A percentile compares a stretch with the other conserved stretches of the same genome.
Evolutionary conservation across 2,329 filamentous ascomycete species (phyloP).

Genomic region (Nemania serpens): DNA sequence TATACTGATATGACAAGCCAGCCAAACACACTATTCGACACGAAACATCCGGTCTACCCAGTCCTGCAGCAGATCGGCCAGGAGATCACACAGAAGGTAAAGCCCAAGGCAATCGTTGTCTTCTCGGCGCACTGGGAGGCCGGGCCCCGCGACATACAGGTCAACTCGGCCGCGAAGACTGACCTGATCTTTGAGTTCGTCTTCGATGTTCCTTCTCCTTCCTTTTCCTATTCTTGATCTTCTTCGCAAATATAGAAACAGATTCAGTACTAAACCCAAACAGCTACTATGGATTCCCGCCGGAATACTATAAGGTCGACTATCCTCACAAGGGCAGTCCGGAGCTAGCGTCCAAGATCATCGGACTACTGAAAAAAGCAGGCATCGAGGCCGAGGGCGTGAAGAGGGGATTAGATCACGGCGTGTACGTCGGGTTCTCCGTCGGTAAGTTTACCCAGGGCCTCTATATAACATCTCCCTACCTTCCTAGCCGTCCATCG

Average conservation of each 20-base stretch:
- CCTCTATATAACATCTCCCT: neutral
- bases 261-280: slow-evolving; percentile 11
- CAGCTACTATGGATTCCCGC: slow-evolving; percentile 73
- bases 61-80: slow-evolving; percentile 67
- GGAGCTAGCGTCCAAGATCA: slow-evolving; percentile 62
- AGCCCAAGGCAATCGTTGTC: slow-evolving; percentile 73
- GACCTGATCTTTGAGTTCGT: slow-evolving; percentile 71
- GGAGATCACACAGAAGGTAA: slow-evolving; percentile 72
- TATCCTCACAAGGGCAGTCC: slow-evolving; percentile 68
- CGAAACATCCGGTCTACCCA: slow-evolving; percentile 67
- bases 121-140: slow-evolving; percentile 81
- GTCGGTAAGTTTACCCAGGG: slow-evolving; percentile 47
- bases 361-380: slow-evolving; percentile 57
- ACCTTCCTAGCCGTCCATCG: neutral
- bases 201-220: neutral
- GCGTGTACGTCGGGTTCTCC: slow-evolving; percentile 73
- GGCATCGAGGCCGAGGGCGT: slow-evolving; percentile 65
- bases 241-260: neutral
- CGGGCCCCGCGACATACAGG: slow-evolving; percentile 57
- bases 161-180: slow-evolving; percentile 68
- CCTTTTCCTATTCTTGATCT: no score
- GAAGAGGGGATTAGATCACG: slow-evolving; percentile 72
- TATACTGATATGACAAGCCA: slow-evolving; percentile 27
- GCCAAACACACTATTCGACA: slow-evolving; percentile 72
- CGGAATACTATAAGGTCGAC: slow-evolving; percentile 68